These are phyloP conservation scores for Penicillium alfredii DNA, from an alignment of 495 filamentous ascomycete species.

Conservation along the genomic window DNA sequence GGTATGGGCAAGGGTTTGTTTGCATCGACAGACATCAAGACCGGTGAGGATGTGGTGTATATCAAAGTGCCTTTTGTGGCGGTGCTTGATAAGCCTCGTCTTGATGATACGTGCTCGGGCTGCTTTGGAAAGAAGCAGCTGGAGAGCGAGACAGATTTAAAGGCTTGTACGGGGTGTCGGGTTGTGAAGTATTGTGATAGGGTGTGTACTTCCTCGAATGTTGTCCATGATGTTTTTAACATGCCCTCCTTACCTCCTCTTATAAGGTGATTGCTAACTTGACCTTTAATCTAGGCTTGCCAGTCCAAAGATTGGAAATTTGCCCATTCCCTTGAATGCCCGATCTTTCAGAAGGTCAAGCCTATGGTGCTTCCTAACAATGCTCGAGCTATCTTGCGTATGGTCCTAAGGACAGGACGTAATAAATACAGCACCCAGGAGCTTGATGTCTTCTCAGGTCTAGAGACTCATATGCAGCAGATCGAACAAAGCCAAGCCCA, in stretches of 20 bases:
- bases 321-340: constrained; percentile 56
- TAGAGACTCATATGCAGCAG: constrained; percentile 46
- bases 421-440: constrained; percentile 31
- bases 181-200: constrained; percentile 61
- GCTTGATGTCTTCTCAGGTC: constrained; percentile 34
- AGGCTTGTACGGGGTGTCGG: constrained; percentile 56
- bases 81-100: constrained; percentile 35
- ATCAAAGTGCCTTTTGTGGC: constrained; percentile 37
- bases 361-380: constrained; percentile 50
- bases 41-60: constrained; percentile 35
- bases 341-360: constrained; percentile 40
- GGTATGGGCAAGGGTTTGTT: constrained; percentile 41
- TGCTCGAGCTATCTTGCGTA: constrained; percentile 49
- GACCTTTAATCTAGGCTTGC: constrained; percentile 47
- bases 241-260: no score
- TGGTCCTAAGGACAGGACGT: constrained; percentile 39
- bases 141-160: constrained; percentile 30
- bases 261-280: constrained; percentile 9
- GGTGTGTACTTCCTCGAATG: constrained; percentile 34
- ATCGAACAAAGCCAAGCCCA: constrained; percentile 31
- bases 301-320: constrained; percentile 57
- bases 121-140: constrained; percentile 35
- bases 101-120: constrained; percentile 40
- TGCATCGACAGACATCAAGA: constrained; percentile 27
- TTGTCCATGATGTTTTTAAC: constrained; percentile 12